phyloP scores from a whole-genome alignment of 2,329 filamentous ascomycete species.

The Cordyceps farinosa region DNA sequence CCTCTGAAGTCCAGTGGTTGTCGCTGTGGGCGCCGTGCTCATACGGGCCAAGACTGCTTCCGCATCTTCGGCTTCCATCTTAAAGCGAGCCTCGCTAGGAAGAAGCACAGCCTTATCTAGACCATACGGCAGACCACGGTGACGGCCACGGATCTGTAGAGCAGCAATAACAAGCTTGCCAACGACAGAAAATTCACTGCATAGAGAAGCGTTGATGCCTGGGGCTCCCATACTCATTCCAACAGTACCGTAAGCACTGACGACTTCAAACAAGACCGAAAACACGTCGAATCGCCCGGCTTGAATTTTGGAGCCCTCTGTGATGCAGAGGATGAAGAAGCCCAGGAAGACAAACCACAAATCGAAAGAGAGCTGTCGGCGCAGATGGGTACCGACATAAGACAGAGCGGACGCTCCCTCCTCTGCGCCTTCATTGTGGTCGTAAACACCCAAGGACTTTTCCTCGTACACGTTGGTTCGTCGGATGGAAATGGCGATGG shows the following conservation, averaged over 20 bases:
- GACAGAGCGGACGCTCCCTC: slow-evolving; percentile 60
- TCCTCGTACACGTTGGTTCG: slow-evolving; percentile 97
- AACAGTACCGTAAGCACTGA: slow-evolving; percentile 92
- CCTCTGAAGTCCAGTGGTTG: slow-evolving; percentile 29
- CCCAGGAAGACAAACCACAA: slow-evolving; percentile 96
- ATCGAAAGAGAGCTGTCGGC: slow-evolving; percentile 92
- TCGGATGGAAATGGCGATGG: slow-evolving; percentile 91
- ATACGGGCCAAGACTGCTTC: slow-evolving; percentile 38
- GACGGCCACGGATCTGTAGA: slow-evolving; percentile 67
- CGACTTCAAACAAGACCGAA: slow-evolving; percentile 74
- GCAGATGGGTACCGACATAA: slow-evolving; percentile 88
- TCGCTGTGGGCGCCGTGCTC: slow-evolving; percentile 29
- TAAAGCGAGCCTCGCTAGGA: slow-evolving; percentile 54
- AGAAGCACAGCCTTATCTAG: slow-evolving; percentile 60
- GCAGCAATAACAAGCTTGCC: slow-evolving; percentile 66
- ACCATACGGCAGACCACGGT: slow-evolving; percentile 65
- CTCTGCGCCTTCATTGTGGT: slow-evolving; percentile 43
- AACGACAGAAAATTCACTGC: slow-evolving; percentile 72
- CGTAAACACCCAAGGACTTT: slow-evolving; percentile 73
- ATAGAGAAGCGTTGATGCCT: slow-evolving; percentile 73
- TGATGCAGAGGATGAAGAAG: slow-evolving; percentile 86
- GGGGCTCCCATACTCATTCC: slow-evolving; percentile 84
- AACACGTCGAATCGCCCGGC: slow-evolving; percentile 64
- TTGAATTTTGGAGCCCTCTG: slow-evolving; percentile 71
- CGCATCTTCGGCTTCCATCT: slow-evolving; percentile 49